Conservation (phyloP, 1,139 yeast species). For the Hyphopichia wangnamkhiaoensis region DNA sequence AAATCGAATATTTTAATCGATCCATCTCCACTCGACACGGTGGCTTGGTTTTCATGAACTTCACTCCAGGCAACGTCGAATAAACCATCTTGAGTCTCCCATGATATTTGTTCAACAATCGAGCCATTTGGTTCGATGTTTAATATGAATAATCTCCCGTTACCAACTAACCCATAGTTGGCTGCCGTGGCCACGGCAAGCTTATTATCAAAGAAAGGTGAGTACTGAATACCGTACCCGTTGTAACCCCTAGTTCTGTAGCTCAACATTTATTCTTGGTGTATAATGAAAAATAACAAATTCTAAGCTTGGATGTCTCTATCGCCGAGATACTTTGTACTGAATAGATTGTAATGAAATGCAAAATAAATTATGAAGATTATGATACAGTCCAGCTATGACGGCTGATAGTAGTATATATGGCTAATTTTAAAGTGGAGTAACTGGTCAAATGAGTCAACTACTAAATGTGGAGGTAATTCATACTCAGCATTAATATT, state of each 20-base stretch:
- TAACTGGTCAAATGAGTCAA: too few relatives aligned
- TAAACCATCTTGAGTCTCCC: constrained; percentile 92
- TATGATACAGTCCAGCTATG: too few relatives aligned
- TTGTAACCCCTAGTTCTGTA: constrained; percentile 80
- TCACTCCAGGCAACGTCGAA: constrained; percentile 93
- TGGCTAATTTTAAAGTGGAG: too few relatives aligned
- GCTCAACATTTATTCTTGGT: constrained; percentile 56
- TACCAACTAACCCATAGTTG: constrained; percentile 92
- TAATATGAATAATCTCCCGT: constrained; percentile 75
- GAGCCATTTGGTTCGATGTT: constrained; percentile 68
- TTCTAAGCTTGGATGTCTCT: too few relatives aligned
- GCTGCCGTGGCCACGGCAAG: constrained; percentile 90
- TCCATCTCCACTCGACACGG: constrained; percentile 89
- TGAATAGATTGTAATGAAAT: background rate
- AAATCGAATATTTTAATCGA: constrained; percentile 78
- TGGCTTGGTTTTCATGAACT: constrained; percentile 79
- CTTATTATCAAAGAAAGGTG: constrained; percentile 88
- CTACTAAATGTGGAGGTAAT: too few relatives aligned
- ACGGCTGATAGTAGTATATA: too few relatives aligned
- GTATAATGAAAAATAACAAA: background rate
- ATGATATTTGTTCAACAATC: constrained; percentile 55
- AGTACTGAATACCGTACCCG: constrained; percentile 86
- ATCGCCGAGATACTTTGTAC: too few relatives aligned
- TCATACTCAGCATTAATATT: too few relatives aligned
- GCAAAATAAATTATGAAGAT: too few relatives aligned